Evolutionary conservation across 768 basidiomycete genomes (phyloP).

Genomic region (Boletus tomentosulus): DNA sequence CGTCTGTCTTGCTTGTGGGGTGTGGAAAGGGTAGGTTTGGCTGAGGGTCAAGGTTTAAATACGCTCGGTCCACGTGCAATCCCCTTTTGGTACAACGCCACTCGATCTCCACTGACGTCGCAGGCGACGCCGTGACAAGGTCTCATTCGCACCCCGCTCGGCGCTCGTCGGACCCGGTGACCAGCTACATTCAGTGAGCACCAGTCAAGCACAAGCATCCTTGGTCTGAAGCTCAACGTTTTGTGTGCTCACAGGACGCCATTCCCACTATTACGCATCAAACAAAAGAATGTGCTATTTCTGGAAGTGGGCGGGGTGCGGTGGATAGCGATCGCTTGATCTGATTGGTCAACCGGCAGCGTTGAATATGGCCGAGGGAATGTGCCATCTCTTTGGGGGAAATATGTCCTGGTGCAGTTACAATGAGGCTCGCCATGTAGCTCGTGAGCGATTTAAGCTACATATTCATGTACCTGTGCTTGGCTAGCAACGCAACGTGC

Average conservation of each 20-base stretch:
- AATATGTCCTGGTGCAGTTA: background rate
- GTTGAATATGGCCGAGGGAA: background rate
- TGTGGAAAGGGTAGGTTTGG: background rate
- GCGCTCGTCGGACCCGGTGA: too few species aligned
- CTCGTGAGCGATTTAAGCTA: too few species aligned
- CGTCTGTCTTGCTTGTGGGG: constrained; percentile 24
- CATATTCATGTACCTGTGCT: background rate
- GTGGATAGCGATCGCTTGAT: background rate
- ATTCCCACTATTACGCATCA: background rate
- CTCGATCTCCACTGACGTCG: background rate
- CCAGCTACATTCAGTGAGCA: too few species aligned
- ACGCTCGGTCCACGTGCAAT: constrained; percentile 1
- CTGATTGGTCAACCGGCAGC: background rate
- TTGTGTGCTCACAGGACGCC: too few species aligned
- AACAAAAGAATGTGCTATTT: background rate
- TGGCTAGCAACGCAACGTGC: background rate
- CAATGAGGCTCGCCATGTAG: too few species aligned
- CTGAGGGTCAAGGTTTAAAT: constrained; percentile 11
- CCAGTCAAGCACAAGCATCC: too few species aligned
- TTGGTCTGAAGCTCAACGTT: too few species aligned
- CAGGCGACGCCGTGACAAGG: background rate
- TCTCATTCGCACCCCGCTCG: background rate
- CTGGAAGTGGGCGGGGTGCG: background rate
- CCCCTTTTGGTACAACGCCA: background rate
- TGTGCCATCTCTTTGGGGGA: background rate